Conservation (phyloP, 2,329 filamentous ascomycete species). For the Epichloe sibirici region DNA sequence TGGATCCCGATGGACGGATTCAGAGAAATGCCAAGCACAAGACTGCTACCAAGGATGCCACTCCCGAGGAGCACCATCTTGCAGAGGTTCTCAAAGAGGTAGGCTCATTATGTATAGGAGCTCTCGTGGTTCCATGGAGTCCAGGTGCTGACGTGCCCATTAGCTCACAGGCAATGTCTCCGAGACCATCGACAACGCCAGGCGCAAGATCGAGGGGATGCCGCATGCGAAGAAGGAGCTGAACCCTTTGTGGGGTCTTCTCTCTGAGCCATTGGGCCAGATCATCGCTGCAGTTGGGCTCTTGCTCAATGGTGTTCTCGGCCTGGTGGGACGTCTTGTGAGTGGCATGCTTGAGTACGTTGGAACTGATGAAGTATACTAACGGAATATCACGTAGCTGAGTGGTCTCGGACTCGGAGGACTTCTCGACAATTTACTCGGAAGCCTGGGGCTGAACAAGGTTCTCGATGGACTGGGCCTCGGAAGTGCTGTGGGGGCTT, state of each 20-base stretch:
- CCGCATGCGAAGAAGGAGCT: constrained; percentile 90
- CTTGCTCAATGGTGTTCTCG: constrained; percentile 69
- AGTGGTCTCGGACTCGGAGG: constrained; percentile 74
- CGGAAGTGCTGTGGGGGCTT: constrained; percentile 28
- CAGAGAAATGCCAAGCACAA: constrained; percentile 76
- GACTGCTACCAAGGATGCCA: constrained; percentile 50
- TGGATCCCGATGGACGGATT: constrained; percentile 82
- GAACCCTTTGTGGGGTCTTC: constrained; percentile 75
- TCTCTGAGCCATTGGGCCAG: constrained; percentile 78
- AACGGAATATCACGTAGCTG: constrained; percentile 26
- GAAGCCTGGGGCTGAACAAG: constrained; percentile 64
- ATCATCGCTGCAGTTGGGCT: constrained; percentile 83
- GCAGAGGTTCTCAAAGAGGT: constrained; percentile 74
- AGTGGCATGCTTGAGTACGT: constrained; percentile 12
- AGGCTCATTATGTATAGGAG: constrained; percentile 9
- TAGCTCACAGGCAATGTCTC: constrained; percentile 67
- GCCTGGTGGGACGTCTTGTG: constrained; percentile 65
- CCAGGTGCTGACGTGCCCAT: too few relatives aligned
- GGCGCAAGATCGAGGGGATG: constrained; percentile 83
- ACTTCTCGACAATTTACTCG: constrained; percentile 66
- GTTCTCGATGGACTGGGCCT: constrained; percentile 64
- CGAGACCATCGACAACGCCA: constrained; percentile 73
- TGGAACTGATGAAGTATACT: neutral
- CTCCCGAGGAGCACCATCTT: constrained; percentile 69
- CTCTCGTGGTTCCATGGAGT: too few relatives aligned